Evolutionary conservation across 768 basidiomycete species (phyloP).

Genomic region (Coprinopsis sp.): DNA sequence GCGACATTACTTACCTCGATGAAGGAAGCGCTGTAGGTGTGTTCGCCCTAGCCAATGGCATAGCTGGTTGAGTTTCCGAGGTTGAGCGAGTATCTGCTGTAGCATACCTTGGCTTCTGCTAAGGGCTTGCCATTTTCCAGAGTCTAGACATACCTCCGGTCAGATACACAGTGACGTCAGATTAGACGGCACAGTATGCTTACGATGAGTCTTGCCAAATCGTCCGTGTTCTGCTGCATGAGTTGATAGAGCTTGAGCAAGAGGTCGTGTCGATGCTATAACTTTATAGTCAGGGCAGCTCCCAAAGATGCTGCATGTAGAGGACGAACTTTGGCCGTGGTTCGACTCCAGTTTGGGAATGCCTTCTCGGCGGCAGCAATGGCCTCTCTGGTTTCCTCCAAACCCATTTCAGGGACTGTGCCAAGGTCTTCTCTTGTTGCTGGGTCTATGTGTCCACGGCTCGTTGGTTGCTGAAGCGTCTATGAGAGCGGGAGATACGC

Average conservation of each 20-base stretch:
- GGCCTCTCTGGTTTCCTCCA: slow-evolving; percentile 78
- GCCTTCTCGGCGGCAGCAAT: slow-evolving; percentile 78
- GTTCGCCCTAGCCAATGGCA: slow-evolving; percentile 56
- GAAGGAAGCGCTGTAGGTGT: slow-evolving; percentile 79
- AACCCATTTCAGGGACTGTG: slow-evolving; percentile 83
- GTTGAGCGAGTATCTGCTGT: too few relatives aligned
- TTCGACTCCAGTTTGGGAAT: slow-evolving; percentile 81
- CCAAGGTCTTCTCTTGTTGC: slow-evolving; percentile 82
- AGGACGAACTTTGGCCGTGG: slow-evolving; percentile 70
- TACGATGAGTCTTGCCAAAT: slow-evolving; percentile 83
- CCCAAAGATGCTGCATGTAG: not conserved
- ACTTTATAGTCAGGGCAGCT: not conserved
- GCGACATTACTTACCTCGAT: slow-evolving; percentile 53
- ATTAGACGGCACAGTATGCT: slow-evolving; percentile 22
- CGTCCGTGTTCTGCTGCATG: slow-evolving; percentile 82
- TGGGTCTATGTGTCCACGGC: slow-evolving; percentile 55
- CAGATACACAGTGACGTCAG: slow-evolving; percentile 22
- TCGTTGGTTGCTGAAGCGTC: not conserved
- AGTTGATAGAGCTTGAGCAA: slow-evolving; percentile 73
- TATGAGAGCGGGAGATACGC: slow-evolving; percentile 23
- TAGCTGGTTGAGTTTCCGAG: not conserved
- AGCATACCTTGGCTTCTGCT: slow-evolving; percentile 71
- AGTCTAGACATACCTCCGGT: slow-evolving; percentile 53
- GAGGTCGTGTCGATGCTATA: slow-evolving; percentile 76
- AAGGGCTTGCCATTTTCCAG: slow-evolving; percentile 95